Evolutionary conservation across 116 monocot genomes (phyloP).

Genomic region (Cymodocea nodosa): DNA sequence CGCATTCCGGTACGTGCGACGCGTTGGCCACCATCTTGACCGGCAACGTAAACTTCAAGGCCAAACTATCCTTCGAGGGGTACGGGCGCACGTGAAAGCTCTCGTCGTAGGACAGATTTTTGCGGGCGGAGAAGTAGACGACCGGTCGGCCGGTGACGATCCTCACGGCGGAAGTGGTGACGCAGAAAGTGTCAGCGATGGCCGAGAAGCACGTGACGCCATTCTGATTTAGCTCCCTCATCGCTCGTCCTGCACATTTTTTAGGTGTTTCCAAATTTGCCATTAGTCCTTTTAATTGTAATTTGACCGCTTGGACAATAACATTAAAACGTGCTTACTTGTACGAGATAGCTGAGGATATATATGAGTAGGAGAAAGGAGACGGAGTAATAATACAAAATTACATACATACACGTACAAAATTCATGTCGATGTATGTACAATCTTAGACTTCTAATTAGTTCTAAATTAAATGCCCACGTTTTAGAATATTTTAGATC

Average conservation of each 20-base stretch:
- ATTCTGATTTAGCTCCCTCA: constrained; percentile 14
- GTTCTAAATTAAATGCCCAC: too few species aligned
- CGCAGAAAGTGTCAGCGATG: constrained; percentile 22
- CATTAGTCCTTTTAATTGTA: too few species aligned
- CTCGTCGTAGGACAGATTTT: constrained; percentile 7
- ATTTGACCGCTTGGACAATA: too few species aligned
- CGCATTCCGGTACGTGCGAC: constrained; percentile 12
- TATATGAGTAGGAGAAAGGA: too few species aligned
- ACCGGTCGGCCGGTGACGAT: constrained; percentile 19
- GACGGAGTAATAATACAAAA: too few species aligned
- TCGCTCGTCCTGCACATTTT: neutral
- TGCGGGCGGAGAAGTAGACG: constrained; percentile 22
- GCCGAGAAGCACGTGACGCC: constrained; percentile 21
- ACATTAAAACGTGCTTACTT: too few species aligned
- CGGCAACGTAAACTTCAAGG: constrained; percentile 26
- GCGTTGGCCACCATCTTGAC: constrained; percentile 6
- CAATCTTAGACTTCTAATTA: too few species aligned
- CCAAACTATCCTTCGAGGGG: constrained; percentile 22
- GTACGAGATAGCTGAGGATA: too few species aligned
- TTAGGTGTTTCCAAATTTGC: too few species aligned
- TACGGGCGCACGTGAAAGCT: constrained; percentile 20
- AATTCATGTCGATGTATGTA: too few species aligned
- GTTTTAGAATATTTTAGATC: too few species aligned
- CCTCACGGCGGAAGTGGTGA: constrained; percentile 25
- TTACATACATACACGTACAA: too few species aligned